phyloP scores from a whole-genome alignment of 1,284 basidiomycete genomes.

The Trichosporon coremiiforme region DNA sequence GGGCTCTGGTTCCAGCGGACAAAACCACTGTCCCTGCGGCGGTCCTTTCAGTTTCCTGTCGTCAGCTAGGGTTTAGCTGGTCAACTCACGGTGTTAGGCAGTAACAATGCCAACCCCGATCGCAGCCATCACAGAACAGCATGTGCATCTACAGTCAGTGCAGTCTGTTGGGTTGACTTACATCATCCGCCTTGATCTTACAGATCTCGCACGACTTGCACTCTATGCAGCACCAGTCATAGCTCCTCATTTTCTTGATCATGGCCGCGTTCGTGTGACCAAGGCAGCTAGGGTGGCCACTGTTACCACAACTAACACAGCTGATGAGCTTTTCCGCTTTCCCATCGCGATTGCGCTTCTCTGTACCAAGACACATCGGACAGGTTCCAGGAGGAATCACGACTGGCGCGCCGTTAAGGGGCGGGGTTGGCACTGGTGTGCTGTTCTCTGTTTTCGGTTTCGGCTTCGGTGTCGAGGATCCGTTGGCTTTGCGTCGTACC shows the following conservation, averaged over 20 bases:
- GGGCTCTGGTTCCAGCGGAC: slow-evolving; percentile 29
- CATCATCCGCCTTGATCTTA: slow-evolving; percentile 81
- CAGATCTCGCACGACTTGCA: slow-evolving; percentile 95
- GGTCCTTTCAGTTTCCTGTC: slow-evolving; percentile 62
- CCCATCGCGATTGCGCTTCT: slow-evolving; percentile 34
- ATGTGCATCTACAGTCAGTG: slow-evolving; percentile 66
- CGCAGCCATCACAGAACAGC: slow-evolving; percentile 91
- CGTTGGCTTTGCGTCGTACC: slow-evolving; percentile 4
- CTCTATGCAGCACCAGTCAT: slow-evolving; percentile 86
- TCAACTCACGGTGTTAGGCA: slow-evolving; percentile 69
- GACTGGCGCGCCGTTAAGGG: slow-evolving; percentile 6
- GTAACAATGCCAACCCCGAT: slow-evolving; percentile 91
- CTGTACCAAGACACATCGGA: slow-evolving; percentile 5
- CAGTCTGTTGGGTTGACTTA: slow-evolving; percentile 59
- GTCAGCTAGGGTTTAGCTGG: neutral
- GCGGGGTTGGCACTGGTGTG: slow-evolving; percentile 10
- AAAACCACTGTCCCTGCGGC: slow-evolving; percentile 65
- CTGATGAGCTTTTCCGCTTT: slow-evolving; percentile 47
- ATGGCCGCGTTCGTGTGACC: slow-evolving; percentile 27
- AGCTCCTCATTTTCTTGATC: slow-evolving; percentile 59
- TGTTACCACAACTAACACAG: slow-evolving; percentile 47
- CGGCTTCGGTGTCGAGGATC: slow-evolving; percentile 4
- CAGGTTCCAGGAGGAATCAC: slow-evolving; percentile 10
- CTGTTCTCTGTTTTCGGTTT: slow-evolving; percentile 11
- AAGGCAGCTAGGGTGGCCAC: slow-evolving; percentile 73